Conservation (phyloP, 2,329 filamentous ascomycete genomes). For the Penicillium sp. region DNA sequence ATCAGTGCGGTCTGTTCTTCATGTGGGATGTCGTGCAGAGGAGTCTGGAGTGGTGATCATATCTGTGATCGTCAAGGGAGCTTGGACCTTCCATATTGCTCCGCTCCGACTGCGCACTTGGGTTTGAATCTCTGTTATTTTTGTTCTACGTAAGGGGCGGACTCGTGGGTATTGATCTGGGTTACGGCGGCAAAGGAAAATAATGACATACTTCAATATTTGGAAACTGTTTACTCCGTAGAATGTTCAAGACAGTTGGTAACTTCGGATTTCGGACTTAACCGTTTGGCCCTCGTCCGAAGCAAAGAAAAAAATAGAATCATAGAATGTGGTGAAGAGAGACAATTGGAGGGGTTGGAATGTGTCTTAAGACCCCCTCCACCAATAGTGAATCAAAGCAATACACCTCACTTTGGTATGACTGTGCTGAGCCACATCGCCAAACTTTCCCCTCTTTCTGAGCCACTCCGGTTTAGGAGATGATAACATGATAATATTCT, state of each 20-base stretch:
- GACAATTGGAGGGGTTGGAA: conserved; percentile 24
- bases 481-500: background rate
- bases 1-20: conserved; percentile 13
- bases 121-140: background rate
- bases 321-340: conserved; percentile 22
- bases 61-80: conserved; percentile 19
- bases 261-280: background rate
- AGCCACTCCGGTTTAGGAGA: conserved; percentile 10
- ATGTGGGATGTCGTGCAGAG: conserved; percentile 27
- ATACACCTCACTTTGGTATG: conserved; percentile 4
- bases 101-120: conserved; percentile 5
- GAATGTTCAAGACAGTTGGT: background rate
- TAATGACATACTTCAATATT: background rate
- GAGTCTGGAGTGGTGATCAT: conserved; percentile 17
- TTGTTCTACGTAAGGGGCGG: conserved; percentile 5
- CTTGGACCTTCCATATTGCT: conserved; percentile 24
- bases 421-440: conserved; percentile 24
- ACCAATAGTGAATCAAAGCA: conserved; percentile 15
- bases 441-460: conserved; percentile 13
- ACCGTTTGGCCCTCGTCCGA: background rate
- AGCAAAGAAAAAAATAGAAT: background rate
- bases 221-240: background rate
- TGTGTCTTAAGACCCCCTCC: conserved; percentile 17
- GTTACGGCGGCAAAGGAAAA: conserved; percentile 8
- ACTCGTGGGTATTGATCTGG: background rate